Evolutionary conservation across 345 rosid genomes (phyloP).

Genomic region (Populus davidiana): DNA sequence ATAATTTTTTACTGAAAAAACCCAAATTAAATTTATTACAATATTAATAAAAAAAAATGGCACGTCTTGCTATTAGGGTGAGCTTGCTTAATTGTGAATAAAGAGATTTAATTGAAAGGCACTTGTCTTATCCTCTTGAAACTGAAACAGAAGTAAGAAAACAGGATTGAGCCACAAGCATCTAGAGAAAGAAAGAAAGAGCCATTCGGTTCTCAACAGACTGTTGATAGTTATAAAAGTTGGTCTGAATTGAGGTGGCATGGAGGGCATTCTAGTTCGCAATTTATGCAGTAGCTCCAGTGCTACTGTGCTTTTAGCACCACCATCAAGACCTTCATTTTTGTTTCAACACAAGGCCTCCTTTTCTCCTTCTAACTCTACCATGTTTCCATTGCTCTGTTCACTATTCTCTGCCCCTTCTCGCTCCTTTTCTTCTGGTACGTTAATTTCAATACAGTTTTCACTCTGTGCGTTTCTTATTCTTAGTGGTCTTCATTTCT

Average conservation of each 20-base stretch:
- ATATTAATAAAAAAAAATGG: too few relatives aligned
- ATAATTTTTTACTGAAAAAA: too few relatives aligned
- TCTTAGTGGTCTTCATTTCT: neutral
- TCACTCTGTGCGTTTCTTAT: neutral
- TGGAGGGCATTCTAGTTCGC: slow-evolving; percentile 4
- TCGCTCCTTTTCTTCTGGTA: slow-evolving; percentile 32
- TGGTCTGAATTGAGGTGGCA: neutral
- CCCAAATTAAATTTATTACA: too few relatives aligned
- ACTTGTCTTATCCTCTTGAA: too few relatives aligned
- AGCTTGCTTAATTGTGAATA: too few relatives aligned
- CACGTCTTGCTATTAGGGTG: too few relatives aligned
- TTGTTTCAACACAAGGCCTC: neutral
- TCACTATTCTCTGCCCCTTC: slow-evolving; percentile 15
- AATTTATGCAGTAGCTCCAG: neutral
- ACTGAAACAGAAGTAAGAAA: too few relatives aligned
- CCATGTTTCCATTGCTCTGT: neutral
- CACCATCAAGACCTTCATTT: neutral
- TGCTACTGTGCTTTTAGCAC: neutral
- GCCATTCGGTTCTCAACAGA: too few relatives aligned
- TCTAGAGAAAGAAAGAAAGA: too few relatives aligned
- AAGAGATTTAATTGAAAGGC: too few relatives aligned
- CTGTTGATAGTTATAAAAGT: too few relatives aligned
- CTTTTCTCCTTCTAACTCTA: slow-evolving; percentile 8
- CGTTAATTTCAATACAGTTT: neutral
- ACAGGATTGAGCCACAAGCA: too few relatives aligned